These are phyloP conservation scores for Nakazawaea wickerhamii DNA, from an alignment of 805 yeast genomes.

Conservation along the genomic window DNA sequence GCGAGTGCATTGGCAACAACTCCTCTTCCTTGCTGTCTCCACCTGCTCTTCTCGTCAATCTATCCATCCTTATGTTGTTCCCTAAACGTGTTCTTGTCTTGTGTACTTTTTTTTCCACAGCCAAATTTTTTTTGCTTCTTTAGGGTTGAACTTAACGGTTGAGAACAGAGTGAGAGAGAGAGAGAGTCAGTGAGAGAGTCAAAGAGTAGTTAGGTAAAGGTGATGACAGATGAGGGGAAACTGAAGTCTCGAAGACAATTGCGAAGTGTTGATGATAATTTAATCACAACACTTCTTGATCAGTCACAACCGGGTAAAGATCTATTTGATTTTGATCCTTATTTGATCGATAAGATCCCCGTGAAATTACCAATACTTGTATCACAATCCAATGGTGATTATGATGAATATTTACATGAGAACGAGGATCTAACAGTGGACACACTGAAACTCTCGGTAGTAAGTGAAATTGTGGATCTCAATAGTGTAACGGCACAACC, in stretches of 20 bases:
- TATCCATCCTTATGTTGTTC: constrained; percentile 7
- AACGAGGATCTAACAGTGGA: background rate
- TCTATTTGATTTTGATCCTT: constrained; percentile 32
- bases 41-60: constrained; percentile 6
- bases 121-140: background rate
- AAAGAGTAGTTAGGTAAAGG: background rate
- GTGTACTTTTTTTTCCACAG: background rate
- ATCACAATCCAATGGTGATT: constrained; percentile 16
- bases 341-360: constrained; percentile 20
- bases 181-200: background rate
- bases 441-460: background rate
- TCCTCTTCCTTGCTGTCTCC: constrained; percentile 1
- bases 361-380: constrained; percentile 15
- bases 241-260: constrained; percentile 1
- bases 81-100: background rate
- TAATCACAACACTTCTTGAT: constrained; percentile 6
- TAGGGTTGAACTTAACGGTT: no score
- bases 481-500: background rate
- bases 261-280: constrained; percentile 6
- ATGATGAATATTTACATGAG: constrained; percentile 5
- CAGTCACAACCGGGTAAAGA: constrained; percentile 14
- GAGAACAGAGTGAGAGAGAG: no score
- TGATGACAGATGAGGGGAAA: background rate
- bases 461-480: background rate
- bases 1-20: background rate